phyloP scores from a whole-genome alignment of 768 basidiomycete species.

The Boletus fagicola region DNA sequence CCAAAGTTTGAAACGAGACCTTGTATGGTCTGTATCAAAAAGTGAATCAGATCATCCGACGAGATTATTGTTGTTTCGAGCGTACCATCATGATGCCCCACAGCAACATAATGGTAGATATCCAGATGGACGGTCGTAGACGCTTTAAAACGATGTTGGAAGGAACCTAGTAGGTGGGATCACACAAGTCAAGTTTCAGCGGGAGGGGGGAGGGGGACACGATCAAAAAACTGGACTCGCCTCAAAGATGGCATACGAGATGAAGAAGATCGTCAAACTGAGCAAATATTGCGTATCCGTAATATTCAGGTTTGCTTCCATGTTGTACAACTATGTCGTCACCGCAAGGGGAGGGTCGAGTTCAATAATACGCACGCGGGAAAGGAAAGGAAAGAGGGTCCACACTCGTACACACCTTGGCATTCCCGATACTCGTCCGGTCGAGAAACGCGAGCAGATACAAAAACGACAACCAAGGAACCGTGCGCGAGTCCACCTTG shows the following conservation, averaged over 20 bases:
- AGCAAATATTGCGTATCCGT: constrained; percentile 65
- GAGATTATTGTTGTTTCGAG: neutral
- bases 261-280: constrained; percentile 59
- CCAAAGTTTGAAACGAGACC: constrained; percentile 66
- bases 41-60: constrained; percentile 1
- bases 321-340: constrained; percentile 53
- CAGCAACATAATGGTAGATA: constrained; percentile 67
- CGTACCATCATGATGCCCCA: constrained; percentile 77
- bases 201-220: neutral
- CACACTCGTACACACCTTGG: constrained; percentile 11
- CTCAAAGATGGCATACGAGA: constrained; percentile 70
- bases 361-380: too few species aligned
- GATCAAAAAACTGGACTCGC: constrained; percentile 27
- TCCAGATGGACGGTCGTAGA: constrained; percentile 73
- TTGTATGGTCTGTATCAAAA: constrained; percentile 58
- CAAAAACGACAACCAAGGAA: constrained; percentile 72
- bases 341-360: neutral
- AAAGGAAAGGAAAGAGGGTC: neutral
- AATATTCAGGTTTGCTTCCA: constrained; percentile 58
- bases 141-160: constrained; percentile 73
- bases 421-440: constrained; percentile 53
- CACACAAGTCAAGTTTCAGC: neutral
- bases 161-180: constrained; percentile 47
- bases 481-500: constrained; percentile 65
- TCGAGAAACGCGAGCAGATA: constrained; percentile 74